These are phyloP conservation scores for Melaleuca alternifolia DNA, from an alignment of 345 rosid species.

Conservation along the genomic window DNA sequence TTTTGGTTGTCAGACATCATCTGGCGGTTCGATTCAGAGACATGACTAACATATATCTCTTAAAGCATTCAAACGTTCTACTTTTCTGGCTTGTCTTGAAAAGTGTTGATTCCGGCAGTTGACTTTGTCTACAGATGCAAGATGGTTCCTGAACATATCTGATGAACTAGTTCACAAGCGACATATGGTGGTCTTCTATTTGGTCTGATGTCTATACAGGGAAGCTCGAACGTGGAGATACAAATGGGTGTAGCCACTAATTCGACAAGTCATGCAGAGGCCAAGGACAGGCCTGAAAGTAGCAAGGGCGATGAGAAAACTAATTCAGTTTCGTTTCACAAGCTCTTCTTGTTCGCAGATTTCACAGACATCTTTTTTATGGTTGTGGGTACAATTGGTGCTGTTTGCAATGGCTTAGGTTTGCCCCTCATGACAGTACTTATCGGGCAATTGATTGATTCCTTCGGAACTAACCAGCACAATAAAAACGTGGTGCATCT, in stretches of 20 bases:
- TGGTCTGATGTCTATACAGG: neutral
- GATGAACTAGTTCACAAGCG: neutral
- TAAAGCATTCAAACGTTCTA: neutral
- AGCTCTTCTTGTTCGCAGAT: constrained; percentile 75
- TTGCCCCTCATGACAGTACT: constrained; percentile 75
- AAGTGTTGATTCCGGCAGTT: neutral
- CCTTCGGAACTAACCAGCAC: constrained; percentile 56
- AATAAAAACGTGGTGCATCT: constrained; percentile 13
- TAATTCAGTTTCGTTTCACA: constrained; percentile 52
- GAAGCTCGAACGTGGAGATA: neutral
- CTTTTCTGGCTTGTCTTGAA: neutral
- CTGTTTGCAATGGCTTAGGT: constrained; percentile 54
- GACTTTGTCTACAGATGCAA: neutral
- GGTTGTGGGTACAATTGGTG: constrained; percentile 61
- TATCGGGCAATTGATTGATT: constrained; percentile 53
- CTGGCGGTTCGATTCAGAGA: no score
- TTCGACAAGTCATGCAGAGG: neutral
- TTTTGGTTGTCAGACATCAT: no score
- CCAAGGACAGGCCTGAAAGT: constrained; percentile 12
- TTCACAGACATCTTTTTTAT: constrained; percentile 47
- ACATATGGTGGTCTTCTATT: neutral
- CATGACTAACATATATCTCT: neutral
- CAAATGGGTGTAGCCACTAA: neutral
- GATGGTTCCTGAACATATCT: neutral
- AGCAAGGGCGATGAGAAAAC: constrained; percentile 35